Evolutionary conservation across 1,284 basidiomycete species (phyloP).

Genomic region (Sanghuangporus sanghuang): DNA sequence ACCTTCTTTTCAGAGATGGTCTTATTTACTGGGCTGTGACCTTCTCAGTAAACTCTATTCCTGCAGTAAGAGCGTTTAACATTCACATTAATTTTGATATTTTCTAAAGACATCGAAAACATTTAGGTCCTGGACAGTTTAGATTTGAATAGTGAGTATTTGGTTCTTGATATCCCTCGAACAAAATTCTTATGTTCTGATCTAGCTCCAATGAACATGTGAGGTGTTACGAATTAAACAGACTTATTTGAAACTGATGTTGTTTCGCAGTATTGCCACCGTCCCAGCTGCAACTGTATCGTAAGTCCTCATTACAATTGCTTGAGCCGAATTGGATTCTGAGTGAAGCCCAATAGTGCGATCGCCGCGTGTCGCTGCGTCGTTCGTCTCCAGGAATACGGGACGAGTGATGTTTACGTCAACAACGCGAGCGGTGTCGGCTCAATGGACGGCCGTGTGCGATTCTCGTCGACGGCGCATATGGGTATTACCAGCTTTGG

Average conservation of each 20-base stretch:
- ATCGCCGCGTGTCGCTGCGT: conserved; percentile 64
- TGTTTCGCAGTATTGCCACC: conserved; percentile 25
- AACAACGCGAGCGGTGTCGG: conserved; percentile 37
- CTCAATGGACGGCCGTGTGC: conserved; percentile 12
- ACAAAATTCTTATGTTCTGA: conserved; percentile 8
- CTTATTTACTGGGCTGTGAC: conserved; percentile 60
- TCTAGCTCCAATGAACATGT: conserved; percentile 64
- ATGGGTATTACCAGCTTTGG: conserved; percentile 10
- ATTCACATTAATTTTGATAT: not conserved
- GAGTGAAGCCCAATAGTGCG: conserved; percentile 31
- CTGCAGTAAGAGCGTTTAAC: conserved; percentile 43
- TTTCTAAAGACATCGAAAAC: not conserved
- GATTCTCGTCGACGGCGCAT: conserved; percentile 5
- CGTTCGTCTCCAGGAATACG: conserved; percentile 54
- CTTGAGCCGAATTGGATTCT: not conserved
- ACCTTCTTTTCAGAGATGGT: conserved; percentile 66
- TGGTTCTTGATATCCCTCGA: not conserved
- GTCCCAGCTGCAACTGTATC: conserved; percentile 58
- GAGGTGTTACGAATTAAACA: conserved; percentile 23
- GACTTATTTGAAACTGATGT: conserved; percentile 1
- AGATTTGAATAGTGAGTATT: conserved; percentile 51
- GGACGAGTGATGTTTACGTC: conserved; percentile 40
- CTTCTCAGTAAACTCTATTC: conserved; percentile 59
- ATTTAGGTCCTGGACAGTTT: conserved; percentile 46
- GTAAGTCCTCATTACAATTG: conserved; percentile 31